phyloP scores from a whole-genome alignment of 257 asterid genomes.

The Osmanthus fragrans region DNA sequence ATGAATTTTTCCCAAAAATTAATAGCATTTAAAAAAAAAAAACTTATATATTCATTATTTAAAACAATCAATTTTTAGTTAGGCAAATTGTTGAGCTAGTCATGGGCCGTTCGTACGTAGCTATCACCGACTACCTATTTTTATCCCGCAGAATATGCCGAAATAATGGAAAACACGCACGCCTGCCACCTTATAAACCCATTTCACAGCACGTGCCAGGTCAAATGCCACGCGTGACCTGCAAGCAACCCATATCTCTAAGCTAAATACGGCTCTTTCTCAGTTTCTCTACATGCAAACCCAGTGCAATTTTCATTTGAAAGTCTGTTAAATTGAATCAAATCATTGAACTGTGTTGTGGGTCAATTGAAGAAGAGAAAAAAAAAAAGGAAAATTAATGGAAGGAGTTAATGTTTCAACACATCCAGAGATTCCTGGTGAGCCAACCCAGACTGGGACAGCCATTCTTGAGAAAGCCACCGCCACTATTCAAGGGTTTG shows the following conservation, averaged over 20 bases:
- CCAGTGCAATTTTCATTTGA: too few relatives aligned
- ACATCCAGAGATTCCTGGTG: constrained; percentile 77
- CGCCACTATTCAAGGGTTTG: constrained; percentile 76
- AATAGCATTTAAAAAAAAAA: too few relatives aligned
- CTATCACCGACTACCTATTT: neutral
- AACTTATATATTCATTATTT: too few relatives aligned
- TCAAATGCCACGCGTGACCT: constrained; percentile 39
- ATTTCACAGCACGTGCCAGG: constrained; percentile 22
- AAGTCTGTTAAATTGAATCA: neutral
- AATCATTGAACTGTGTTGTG: neutral
- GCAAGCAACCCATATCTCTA: constrained; percentile 30
- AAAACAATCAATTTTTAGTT: too few relatives aligned
- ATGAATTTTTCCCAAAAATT: too few relatives aligned
- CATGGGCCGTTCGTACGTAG: neutral
- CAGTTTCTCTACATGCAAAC: neutral
- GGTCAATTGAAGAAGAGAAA: too few relatives aligned
- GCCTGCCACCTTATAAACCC: constrained; percentile 17
- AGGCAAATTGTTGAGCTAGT: neutral
- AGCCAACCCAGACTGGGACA: constrained; percentile 60
- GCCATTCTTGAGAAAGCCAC: constrained; percentile 75
- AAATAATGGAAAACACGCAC: neutral
- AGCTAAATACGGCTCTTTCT: neutral
- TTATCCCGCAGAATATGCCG: neutral
- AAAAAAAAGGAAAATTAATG: constrained; percentile 34
- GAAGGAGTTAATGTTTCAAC: constrained; percentile 53